Percentiles rank a stretch among this genome's conserved stretches.
phyloP scores from a whole-genome alignment of 495 filamentous ascomycete genomes.

The Penicillium parvum region DNA sequence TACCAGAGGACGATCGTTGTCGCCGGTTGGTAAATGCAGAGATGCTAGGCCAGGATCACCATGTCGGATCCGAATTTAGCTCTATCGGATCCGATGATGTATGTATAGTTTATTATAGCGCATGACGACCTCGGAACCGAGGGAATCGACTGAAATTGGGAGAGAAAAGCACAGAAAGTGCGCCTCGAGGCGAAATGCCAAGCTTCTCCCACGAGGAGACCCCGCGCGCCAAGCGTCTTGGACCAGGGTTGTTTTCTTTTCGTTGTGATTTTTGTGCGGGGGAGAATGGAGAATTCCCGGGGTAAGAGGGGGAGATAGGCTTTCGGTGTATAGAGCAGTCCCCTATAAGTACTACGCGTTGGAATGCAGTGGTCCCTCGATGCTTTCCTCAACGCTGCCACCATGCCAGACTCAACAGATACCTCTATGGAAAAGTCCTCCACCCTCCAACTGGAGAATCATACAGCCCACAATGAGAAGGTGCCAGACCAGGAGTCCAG shows the following conservation, averaged over 20 bases:
- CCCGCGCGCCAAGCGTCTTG: too few relatives aligned
- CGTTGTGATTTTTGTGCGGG: too few relatives aligned
- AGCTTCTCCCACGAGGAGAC: too few relatives aligned
- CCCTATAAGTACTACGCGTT: conserved; percentile 1
- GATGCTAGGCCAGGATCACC: neutral
- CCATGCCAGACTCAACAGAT: conserved; percentile 10
- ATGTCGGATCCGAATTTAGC: neutral
- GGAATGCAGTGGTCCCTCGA: neutral
- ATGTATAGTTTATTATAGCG: too few relatives aligned
- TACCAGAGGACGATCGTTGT: too few relatives aligned
- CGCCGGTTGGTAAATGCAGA: too few relatives aligned
- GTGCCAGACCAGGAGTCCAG: conserved; percentile 6
- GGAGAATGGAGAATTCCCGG: conserved; percentile 1
- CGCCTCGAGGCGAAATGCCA: too few relatives aligned
- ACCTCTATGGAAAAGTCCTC: conserved; percentile 6
- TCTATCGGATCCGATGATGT: conserved; percentile 3
- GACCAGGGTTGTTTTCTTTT: too few relatives aligned
- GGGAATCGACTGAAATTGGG: neutral
- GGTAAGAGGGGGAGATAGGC: too few relatives aligned
- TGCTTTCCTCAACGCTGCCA: neutral
- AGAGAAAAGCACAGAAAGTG: too few relatives aligned
- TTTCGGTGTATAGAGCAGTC: too few relatives aligned
- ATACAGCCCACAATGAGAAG: conserved; percentile 6
- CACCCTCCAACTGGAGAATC: too few relatives aligned
- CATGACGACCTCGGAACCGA: neutral